Evolutionary conservation across 805 yeast species (phyloP).

Genomic region (Kodamaea kaohsiungensis): DNA sequence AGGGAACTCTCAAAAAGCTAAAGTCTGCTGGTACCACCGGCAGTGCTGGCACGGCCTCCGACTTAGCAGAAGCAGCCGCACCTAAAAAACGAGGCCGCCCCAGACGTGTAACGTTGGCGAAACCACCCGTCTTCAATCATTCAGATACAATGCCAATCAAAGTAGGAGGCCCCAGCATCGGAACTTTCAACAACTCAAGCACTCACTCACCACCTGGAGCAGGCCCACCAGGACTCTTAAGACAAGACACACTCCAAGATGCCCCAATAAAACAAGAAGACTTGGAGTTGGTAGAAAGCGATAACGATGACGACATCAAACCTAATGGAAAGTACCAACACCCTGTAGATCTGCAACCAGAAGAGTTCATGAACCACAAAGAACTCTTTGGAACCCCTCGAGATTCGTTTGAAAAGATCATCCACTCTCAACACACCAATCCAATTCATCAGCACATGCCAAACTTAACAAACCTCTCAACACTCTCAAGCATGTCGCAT

Average conservation of each 20-base stretch:
- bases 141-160: conserved; percentile 38
- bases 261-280: conserved; percentile 39
- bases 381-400: conserved; percentile 45
- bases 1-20: conserved; percentile 14
- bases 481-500: conserved; percentile 1
- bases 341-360: conserved; percentile 19
- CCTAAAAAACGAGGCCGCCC: conserved; percentile 41
- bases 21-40: conserved; percentile 1
- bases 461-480: not conserved
- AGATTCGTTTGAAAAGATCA: conserved; percentile 36
- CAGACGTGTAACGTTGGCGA: conserved; percentile 28
- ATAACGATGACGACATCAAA: conserved; percentile 24
- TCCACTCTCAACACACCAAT: conserved; percentile 17
- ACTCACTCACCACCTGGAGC: conserved; percentile 14
- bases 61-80: conserved; percentile 18
- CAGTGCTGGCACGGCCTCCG: conserved; percentile 10
- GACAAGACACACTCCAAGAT: conserved; percentile 44
- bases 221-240: conserved; percentile 5
- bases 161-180: conserved; percentile 29
- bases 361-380: conserved; percentile 38
- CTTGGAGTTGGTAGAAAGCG: conserved; percentile 36
- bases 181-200: conserved; percentile 26
- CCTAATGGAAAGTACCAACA: conserved; percentile 7
- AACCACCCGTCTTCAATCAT: conserved; percentile 30
- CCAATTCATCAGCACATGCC: conserved; percentile 5